Evolutionary conservation across 257 asterid species (phyloP).

Genomic region (Primulina huaijiensis): DNA sequence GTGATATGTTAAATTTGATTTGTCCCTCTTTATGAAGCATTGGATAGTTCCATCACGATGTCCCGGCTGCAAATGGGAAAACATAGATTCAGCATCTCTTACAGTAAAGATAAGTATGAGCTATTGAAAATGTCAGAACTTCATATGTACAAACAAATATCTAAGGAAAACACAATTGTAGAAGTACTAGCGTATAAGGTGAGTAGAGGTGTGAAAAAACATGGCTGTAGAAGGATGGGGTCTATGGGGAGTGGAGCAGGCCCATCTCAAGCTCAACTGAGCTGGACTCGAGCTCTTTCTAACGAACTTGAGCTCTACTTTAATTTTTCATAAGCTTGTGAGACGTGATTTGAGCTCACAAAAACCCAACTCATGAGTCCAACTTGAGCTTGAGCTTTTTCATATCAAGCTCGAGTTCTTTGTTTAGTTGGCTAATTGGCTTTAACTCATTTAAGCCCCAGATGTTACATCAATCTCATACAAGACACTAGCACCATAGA

Average conservation of each 20-base stretch:
- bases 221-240: neutral
- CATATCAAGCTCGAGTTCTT: neutral
- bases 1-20: constrained; percentile 53
- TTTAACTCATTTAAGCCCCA: neutral
- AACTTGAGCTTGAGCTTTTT: neutral
- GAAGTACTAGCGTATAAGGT: neutral
- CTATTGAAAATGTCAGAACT: constrained; percentile 3
- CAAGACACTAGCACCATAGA: neutral
- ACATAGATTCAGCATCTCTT: constrained; percentile 2
- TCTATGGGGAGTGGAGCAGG: neutral
- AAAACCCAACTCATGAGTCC: neutral
- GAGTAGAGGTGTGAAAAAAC: no score
- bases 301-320: neutral
- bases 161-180: neutral
- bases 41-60: constrained; percentile 63
- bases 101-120: constrained; percentile 2
- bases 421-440: neutral
- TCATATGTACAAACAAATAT: neutral
- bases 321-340: neutral
- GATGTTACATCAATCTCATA: neutral
- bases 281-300: neutral
- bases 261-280: neutral
- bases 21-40: constrained; percentile 67
- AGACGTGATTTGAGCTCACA: neutral
- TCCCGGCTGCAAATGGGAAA: constrained; percentile 45